These are phyloP conservation scores for Candida sp. DNA, from an alignment of 1,139 yeast genomes.

Conservation along the genomic window DNA sequence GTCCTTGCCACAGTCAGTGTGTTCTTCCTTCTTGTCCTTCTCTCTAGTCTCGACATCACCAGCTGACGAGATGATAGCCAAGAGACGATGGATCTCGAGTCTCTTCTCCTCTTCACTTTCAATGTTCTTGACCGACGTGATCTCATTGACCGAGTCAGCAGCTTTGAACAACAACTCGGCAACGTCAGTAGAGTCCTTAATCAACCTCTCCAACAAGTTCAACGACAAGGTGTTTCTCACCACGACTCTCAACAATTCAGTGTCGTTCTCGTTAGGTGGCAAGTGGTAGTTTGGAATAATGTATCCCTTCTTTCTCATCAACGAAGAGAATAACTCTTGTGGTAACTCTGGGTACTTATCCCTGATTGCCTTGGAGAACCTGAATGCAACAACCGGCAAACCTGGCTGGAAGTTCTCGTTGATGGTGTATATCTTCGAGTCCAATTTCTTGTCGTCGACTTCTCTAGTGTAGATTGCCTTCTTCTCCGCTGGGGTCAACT, in stretches of 20 bases:
- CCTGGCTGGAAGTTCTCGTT: conserved; percentile 67
- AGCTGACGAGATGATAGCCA: conserved; percentile 42
- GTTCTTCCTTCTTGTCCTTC: conserved; percentile 23
- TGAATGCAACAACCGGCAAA: conserved; percentile 89
- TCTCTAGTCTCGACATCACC: conserved; percentile 35
- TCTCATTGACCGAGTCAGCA: conserved; percentile 29
- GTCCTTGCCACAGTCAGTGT: conserved; percentile 35
- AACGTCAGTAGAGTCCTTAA: conserved; percentile 64
- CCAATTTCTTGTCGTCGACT: conserved; percentile 8
- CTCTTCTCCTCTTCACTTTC: conserved; percentile 22
- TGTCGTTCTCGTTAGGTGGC: conserved; percentile 59
- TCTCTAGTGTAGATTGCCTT: conserved; percentile 23
- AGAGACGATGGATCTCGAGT: conserved; percentile 32
- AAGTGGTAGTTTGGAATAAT: conserved; percentile 91
- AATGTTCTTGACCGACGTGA: conserved; percentile 19
- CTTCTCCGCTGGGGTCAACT: conserved; percentile 22
- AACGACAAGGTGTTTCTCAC: conserved; percentile 74
- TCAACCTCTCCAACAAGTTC: conserved; percentile 73
- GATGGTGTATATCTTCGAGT: conserved; percentile 10
- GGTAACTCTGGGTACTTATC: conserved; percentile 79
- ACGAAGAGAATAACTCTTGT: conserved; percentile 74
- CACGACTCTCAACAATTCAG: conserved; percentile 84
- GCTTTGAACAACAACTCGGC: conserved; percentile 56
- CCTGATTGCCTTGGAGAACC: conserved; percentile 62
- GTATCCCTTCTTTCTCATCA: conserved; percentile 83